phyloP scores from a whole-genome alignment of 1,284 basidiomycete species.

The Dichomitus squalens region DNA sequence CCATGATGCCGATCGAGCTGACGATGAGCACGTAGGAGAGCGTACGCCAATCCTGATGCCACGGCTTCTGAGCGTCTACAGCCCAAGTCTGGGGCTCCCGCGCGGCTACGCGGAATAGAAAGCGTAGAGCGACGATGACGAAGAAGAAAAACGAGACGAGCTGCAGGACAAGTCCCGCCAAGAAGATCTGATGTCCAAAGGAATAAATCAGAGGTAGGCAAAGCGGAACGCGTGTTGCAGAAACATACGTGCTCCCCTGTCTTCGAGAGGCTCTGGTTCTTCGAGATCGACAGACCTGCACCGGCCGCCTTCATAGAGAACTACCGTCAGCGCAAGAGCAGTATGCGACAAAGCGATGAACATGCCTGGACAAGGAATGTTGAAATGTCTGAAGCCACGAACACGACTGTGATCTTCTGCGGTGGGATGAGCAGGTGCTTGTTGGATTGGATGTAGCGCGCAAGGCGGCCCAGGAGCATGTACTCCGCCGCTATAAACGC shows the following conservation, averaged over 20 bases:
- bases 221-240: not conserved
- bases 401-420: slow-evolving; percentile 52
- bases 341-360: not conserved
- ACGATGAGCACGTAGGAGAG: slow-evolving; percentile 55
- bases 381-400: slow-evolving; percentile 60
- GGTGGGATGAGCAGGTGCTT: slow-evolving; percentile 58
- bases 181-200: slow-evolving; percentile 51
- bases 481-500: slow-evolving; percentile 80
- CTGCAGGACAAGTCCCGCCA: slow-evolving; percentile 65
- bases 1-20: slow-evolving; percentile 69
- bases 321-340: not conserved
- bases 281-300: slow-evolving; percentile 41
- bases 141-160: slow-evolving; percentile 67
- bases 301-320: slow-evolving; percentile 40
- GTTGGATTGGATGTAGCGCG: slow-evolving; percentile 51
- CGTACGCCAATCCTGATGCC: slow-evolving; percentile 63
- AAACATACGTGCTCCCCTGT: slow-evolving; percentile 18
- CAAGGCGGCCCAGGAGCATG: slow-evolving; percentile 65
- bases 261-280: slow-evolving; percentile 16
- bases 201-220: not conserved
- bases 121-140: slow-evolving; percentile 56
- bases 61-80: slow-evolving; percentile 40
- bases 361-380: slow-evolving; percentile 71
- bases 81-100: slow-evolving; percentile 50
- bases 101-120: slow-evolving; percentile 54